These are phyloP conservation scores for Trichoderma arundinaceum DNA, from an alignment of 2,329 filamentous ascomycete genomes.

Conservation along the genomic window DNA sequence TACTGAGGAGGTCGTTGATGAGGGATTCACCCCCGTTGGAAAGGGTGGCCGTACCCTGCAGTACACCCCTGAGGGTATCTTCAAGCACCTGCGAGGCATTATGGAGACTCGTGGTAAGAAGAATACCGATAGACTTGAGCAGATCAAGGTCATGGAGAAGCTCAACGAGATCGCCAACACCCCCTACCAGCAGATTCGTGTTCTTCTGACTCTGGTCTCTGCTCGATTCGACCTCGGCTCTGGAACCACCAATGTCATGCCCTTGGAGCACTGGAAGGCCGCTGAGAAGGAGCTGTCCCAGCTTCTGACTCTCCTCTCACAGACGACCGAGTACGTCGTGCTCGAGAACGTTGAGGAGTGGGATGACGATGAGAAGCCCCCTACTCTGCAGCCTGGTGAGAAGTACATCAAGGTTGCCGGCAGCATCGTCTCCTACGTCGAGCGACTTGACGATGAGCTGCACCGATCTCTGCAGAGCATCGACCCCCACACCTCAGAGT, in stretches of 20 bases:
- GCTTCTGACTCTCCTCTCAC: constrained; percentile 79
- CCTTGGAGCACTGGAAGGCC: constrained; percentile 94
- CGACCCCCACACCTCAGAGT: constrained; percentile 97
- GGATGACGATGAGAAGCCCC: constrained; percentile 97
- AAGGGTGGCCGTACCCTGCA: constrained; percentile 86
- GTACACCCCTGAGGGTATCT: constrained; percentile 96
- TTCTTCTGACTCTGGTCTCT: constrained; percentile 88
- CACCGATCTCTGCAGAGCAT: constrained; percentile 96
- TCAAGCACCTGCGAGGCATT: constrained; percentile 93
- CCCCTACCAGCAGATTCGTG: constrained; percentile 92
- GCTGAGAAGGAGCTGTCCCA: constrained; percentile 84
- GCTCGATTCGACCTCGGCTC: constrained; percentile 92
- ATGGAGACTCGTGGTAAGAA: constrained; percentile 97
- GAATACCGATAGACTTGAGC: constrained; percentile 93
- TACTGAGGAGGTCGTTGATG: constrained; percentile 62
- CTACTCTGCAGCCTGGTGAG: constrained; percentile 72
- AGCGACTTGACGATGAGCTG: constrained; percentile 95
- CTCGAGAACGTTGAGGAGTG: constrained; percentile 94
- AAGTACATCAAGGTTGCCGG: constrained; percentile 89
- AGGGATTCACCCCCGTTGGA: constrained; percentile 88
- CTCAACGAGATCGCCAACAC: constrained; percentile 85
- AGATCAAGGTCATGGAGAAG: constrained; percentile 98
- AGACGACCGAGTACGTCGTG: constrained; percentile 80
- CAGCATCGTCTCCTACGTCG: constrained; percentile 91
- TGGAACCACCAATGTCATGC: constrained; percentile 80